These are phyloP conservation scores for Miamiensis avidus DNA, from an alignment of 169 alveolate species.

Conservation along the genomic window DNA sequence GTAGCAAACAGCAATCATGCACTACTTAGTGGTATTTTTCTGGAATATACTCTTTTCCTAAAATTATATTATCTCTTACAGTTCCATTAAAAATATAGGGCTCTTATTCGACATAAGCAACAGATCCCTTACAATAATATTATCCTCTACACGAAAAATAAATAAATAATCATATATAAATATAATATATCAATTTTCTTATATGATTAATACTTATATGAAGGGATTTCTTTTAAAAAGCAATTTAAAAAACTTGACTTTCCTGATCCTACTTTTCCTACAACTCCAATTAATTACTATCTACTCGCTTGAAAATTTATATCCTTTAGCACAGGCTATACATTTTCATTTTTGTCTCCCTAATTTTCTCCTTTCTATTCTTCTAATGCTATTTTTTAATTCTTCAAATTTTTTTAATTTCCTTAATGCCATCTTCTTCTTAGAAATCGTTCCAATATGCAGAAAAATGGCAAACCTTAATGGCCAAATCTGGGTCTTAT, in stretches of 20 bases:
- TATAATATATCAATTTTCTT: no score
- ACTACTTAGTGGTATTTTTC: constrained; percentile 63
- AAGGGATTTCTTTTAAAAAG: constrained; percentile 13
- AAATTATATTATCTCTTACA: constrained; percentile 74
- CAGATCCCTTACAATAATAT: constrained; percentile 47
- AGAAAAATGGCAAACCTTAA: no score
- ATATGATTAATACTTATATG: neutral
- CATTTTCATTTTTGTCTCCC: neutral
- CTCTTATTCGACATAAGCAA: constrained; percentile 78
- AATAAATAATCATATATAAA: no score
- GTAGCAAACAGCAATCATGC: constrained; percentile 57
- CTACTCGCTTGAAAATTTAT: constrained; percentile 44
- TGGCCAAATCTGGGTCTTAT: neutral
- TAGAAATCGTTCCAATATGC: neutral
- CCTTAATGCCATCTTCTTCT: neutral
- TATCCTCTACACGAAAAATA: constrained; percentile 51
- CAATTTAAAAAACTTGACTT: constrained; percentile 83
- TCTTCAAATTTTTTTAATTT: neutral
- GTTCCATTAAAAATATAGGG: constrained; percentile 83
- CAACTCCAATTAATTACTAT: constrained; percentile 82
- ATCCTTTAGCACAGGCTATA: constrained; percentile 46
- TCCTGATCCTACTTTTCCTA: constrained; percentile 97
- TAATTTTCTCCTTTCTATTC: neutral
- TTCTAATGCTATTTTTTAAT: neutral
- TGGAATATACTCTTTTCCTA: constrained; percentile 73